Evolutionary conservation across 495 filamentous ascomycete genomes (phyloP), one percentile per base, ranked within the genome.

Genomic region (Thermothielavioides terrestris): DNA sequence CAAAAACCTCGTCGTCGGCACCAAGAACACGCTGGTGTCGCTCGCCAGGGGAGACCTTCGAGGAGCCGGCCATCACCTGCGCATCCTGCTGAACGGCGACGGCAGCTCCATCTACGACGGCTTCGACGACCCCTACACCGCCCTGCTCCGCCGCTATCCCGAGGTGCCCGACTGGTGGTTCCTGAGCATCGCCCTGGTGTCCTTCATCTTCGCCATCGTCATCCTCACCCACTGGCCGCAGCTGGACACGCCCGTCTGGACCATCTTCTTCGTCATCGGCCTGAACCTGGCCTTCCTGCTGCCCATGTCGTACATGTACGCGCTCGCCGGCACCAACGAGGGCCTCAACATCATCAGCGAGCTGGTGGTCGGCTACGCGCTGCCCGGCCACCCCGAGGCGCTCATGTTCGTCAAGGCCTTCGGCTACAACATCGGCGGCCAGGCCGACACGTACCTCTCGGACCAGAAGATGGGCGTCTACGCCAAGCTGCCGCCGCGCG

Each of bases 121-220:
- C 18, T 69, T 75, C 5, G 75, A 77, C 46, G 81, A 85, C 53
- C 66, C 83, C 9, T 80, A 84, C 54, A 70, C 61, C 46, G 71
- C 75, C 5, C 68, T 83, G 17, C 83, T 84, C 80, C 25, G 62
- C 0, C 71, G 70, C 2, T 85, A 79, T 60, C 68, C 72, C 50
- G 65, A 74, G 6, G 79, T 77, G 3, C 81, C 81, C 0, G 61
- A 80, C 23, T 82, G 79, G 79, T 84, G 80, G 80, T 82, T 80
- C 51, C 62, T 54, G 0, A 49, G 54, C 1, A 57, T 80, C 9
- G 57, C 72, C 6, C 27, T 77, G 2, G 39, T 61, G 31, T 76
- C 77, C 62, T 58, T 77, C n/a, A 72, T 54, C 1, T 61, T 83
- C 6, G 66, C 69, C 0, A 62, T 82, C 11, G 75, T 75, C 9